Evolutionary conservation across 2,329 filamentous ascomycete species (phyloP), one percentile per base, ranked within the genome.

Genomic region (Phaeosphaeriaceae sp.): DNA sequence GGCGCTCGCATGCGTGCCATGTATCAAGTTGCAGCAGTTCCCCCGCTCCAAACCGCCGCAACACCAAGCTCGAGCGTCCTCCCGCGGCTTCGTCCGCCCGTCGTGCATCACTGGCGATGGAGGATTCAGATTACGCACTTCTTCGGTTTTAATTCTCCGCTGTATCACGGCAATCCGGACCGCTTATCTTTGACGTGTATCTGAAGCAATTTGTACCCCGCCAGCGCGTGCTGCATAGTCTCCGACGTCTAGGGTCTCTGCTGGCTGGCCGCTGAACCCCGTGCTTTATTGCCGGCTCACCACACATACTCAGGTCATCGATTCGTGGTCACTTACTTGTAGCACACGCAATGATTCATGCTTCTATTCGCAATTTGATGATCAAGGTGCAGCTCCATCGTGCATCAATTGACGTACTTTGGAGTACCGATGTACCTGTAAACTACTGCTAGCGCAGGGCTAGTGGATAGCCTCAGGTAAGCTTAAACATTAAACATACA

Each of bases 221-320:
- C 41, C 19, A 46, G 25, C 42, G 42, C 46, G 55, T 49, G 53
- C 55, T 58, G 56, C 59, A 55, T 54, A 41, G 54, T 56, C 59
- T 64, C 54, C 52, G 54, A 64, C 52, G 52, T 55, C 48, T 56
- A 41, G 53, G 11, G 52, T 56, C 31, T 36, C 9, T 36, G 31
- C 13, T 36, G 31, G 31, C 31, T 48, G n/a, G n/a, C n/a, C 25
- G 19, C 33, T 22, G 36, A 27, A 47, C 13, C 36, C 44, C 48
- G 42, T 52, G 22, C 11, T 40, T 7, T 11, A 47, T 48, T 48
- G 44, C 52, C 52, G 41, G 51, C 27, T 36, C 24, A 22, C 17
- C 41, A 45, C 25, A 33, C n/a, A 7, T 24, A n/a, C n/a, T n/a
- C 20, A 51, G 25, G 25, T 15, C 7, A 36, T 36, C 11, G 31